Base-by-base conservation (phyloP, 345 rosid species). In the Hibiscus mutabilis region DNA sequence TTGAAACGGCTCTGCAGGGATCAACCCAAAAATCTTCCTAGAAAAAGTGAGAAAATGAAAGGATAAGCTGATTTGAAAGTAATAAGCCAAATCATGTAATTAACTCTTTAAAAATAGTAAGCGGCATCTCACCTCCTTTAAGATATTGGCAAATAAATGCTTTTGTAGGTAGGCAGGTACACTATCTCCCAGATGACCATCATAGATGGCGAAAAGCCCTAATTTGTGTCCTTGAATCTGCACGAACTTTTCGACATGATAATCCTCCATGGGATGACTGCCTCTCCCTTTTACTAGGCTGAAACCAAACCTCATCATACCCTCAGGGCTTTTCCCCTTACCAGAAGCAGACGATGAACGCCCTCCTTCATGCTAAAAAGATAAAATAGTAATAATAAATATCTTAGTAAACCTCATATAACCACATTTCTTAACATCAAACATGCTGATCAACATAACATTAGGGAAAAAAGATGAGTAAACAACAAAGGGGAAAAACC, bases 191-290 rank as follows among this genome's bases (percentile, higher is more conserved):
- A 83, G 80, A 75, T 89, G 95, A 62, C 95, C 95, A 79, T 89
- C 95, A 61, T 79, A 89, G 70, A 89, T 86, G 60, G 95, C 91
- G 56, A 89, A 89, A 40, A 89, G 80, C 49, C 95, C 95, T 40
- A 89, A 74, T 72, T 89, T 87, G 53, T 81, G 85, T 59, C 58
- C 90, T 57, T 83, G 72, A 75, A 66, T 27, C 64, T 77, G 84
- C 72, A 82, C 56, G 70, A 86, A 86, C 79, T 89, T 83, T 2
- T 92, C 89, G 55, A 89, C 95, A 76, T 89, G 90, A 81, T 79
- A 87, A 82, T 89, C 95, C 77, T 89, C 95, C 95, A 89, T 87
- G 22, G 95, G 86, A 77, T 83, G 88, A n/a, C 79, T 79, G 25
- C 90, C 84, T 76, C 81, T 84, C 77, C 92, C 95, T 70, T 89